Percentiles rank a stretch among this genome's conserved stretches.
Evolutionary conservation across 768 basidiomycete species (phyloP).

Genomic region (Naganishia vaughanmartiniae): DNA sequence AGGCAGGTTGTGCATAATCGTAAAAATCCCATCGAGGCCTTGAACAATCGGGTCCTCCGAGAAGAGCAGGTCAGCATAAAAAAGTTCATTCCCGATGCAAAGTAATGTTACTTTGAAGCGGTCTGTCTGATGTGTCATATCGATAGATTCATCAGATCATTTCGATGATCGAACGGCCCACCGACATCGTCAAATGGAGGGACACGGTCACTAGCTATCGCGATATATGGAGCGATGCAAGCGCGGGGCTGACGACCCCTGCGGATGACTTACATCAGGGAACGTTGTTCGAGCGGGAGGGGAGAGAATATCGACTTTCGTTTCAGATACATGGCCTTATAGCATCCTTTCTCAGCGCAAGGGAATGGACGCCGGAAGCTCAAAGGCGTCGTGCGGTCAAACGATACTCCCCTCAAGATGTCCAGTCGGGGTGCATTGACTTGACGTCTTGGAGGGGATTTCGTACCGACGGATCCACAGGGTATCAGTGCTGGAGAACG

Average conservation of each 20-base stretch:
- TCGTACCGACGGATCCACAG: neutral
- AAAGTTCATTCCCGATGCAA: too few relatives aligned
- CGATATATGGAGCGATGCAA: neutral
- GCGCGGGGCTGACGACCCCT: too few relatives aligned
- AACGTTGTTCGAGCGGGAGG: neutral
- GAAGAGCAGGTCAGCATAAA: neutral
- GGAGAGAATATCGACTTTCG: too few relatives aligned
- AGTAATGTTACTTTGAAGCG: too few relatives aligned
- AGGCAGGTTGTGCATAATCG: neutral
- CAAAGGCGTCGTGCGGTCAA: neutral
- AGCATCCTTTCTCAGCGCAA: neutral
- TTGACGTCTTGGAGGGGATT: neutral
- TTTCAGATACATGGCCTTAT: neutral
- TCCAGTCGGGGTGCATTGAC: neutral
- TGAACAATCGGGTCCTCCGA: neutral
- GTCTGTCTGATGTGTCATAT: neutral
- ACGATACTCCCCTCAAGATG: neutral
- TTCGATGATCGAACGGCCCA: neutral
- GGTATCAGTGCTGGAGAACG: neutral
- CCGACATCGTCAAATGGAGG: neutral
- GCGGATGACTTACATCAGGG: neutral
- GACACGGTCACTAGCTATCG: neutral
- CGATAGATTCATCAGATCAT: neutral
- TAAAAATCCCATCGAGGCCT: neutral
- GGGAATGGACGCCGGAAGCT: neutral